Evolutionary conservation across 2,329 filamentous ascomycete species (phyloP).

Genomic region (Fusarium sacchari): DNA sequence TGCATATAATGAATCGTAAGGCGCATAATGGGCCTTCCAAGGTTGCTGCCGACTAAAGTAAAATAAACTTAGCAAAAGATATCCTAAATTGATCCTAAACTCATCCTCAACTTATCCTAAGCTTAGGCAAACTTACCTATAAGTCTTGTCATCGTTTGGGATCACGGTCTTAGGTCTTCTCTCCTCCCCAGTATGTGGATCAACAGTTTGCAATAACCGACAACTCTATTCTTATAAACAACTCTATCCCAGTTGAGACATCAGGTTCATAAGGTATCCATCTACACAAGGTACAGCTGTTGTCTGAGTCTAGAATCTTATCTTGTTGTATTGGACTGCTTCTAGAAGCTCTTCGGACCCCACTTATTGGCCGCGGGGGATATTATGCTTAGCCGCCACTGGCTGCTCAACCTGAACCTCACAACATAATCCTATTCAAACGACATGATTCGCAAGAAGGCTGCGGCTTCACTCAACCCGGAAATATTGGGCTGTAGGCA

Average conservation of each 20-base stretch:
- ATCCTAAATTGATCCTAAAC: too few species aligned
- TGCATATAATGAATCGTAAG: neutral
- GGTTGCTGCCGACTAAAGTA: neutral
- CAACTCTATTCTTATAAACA: neutral
- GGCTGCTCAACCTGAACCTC: neutral
- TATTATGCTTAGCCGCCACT: constrained; percentile 5
- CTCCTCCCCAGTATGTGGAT: neutral
- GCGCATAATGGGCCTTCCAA: neutral
- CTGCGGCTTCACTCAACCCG: neutral
- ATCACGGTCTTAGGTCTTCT: neutral
- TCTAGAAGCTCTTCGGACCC: neutral
- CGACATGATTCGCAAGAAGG: constrained; percentile 1
- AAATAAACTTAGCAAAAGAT: neutral
- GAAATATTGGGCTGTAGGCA: too few species aligned
- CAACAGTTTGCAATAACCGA: neutral
- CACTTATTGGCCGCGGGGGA: constrained; percentile 8
- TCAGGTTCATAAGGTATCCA: too few species aligned
- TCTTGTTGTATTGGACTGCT: neutral
- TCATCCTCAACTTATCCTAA: too few species aligned
- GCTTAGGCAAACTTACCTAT: neutral
- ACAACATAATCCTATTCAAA: neutral
- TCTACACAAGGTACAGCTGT: neutral
- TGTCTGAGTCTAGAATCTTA: neutral
- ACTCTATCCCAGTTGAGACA: too few species aligned
- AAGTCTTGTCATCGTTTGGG: neutral